Evolutionary conservation across 768 basidiomycete genomes (phyloP), one percentile per base, ranked within the genome.

Genomic region (Psilocybe tampanensis): DNA sequence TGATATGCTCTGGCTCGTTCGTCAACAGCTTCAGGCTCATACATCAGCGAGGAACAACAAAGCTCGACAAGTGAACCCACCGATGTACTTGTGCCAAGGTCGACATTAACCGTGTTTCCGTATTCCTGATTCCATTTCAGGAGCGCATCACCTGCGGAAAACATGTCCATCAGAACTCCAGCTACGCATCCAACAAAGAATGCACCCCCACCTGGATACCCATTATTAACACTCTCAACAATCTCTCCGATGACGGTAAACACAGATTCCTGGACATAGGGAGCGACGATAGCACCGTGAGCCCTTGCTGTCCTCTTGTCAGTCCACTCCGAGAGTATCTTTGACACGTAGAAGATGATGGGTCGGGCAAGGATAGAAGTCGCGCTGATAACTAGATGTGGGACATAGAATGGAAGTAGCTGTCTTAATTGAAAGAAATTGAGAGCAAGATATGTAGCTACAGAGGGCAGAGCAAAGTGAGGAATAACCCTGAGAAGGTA

Each of bases 211-310:
- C 76, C 69, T 53, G 72, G 70, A 62, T 74, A 72, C 3, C 74
- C 75, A 3, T 52, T 62, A 53, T 68, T 65, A 36, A 73, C 63
- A 50, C 66, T 72, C n/a, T 66, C 52, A 15, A 69, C 54, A 29
- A 69, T 44, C 44, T 53, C 43, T 3, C 32, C 51, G 26, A 58
- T 44, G 41, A 74, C 49, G 0, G 68, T 66, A 17, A 65, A 47
- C 13, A 67, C 65, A 41, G 64, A 69, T 54, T 66, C 62, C 39
- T 68, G 64, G 26, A 76, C 66, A 17, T 59, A 58, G 1, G 76
- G 75, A 6, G 72, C 68, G 12, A 75, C 41, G 8, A 67, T 64
- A 1, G 76, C 75, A n/a, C 72, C 74, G 33, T 61, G 52, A 19
- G 68, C 67, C 17, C 67, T 67, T 2, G 76, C 75, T 22, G 57